Evolutionary conservation across 2,329 filamentous ascomycete genomes (phyloP).

Genomic region (Parastagonospora nodorum): DNA sequence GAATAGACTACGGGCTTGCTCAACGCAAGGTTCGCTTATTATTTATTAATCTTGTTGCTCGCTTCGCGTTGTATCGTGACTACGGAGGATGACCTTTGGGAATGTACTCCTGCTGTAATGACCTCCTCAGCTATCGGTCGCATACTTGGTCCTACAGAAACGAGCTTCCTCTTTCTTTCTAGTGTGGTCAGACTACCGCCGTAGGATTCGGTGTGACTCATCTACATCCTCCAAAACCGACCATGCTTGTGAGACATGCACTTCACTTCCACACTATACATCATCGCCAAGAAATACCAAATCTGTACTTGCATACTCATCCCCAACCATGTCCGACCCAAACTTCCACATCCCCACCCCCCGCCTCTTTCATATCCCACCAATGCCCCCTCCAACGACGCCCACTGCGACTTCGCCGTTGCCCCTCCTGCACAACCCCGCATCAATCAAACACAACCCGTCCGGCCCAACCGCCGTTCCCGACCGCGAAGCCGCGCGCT

Average conservation of each 20-base stretch:
- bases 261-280: neutral
- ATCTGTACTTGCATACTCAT: neutral
- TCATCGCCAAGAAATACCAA: neutral
- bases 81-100: neutral
- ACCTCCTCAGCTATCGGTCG: neutral
- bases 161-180: conserved; percentile 1
- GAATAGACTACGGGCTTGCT: conserved; percentile 3
- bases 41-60: neutral
- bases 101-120: neutral
- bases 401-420: conserved; percentile 3
- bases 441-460: neutral
- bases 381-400: neutral
- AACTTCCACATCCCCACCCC: conserved; percentile 4
- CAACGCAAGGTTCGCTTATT: neutral
- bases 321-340: neutral
- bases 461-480: neutral
- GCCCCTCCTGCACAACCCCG: conserved; percentile 2
- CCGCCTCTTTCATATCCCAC: conserved; percentile 5
- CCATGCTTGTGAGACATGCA: neutral
- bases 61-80: neutral
- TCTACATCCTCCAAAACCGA: neutral
- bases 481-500: conserved; percentile 19
- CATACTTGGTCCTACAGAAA: neutral
- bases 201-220: neutral
- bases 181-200: neutral